phyloP scores from a whole-genome alignment of 2,329 filamentous ascomycete species.

The Paraconiothyrium brasiliense region DNA sequence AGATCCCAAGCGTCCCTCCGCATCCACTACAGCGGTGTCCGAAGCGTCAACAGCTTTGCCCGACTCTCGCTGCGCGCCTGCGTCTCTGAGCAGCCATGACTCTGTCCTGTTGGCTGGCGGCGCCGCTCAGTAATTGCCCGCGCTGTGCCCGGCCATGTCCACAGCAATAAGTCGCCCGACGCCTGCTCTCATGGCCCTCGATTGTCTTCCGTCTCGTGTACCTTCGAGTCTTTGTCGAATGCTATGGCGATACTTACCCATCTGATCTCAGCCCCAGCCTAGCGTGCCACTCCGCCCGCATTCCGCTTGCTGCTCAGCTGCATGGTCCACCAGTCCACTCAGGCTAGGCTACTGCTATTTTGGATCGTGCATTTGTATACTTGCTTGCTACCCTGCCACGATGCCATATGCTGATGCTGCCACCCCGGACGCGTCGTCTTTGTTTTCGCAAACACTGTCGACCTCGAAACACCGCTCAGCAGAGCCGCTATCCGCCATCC shows the following conservation, averaged over 20 bases:
- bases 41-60: slow-evolving; percentile 9
- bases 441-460: slow-evolving; percentile 4
- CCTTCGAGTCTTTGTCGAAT: background rate
- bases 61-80: slow-evolving; percentile 10
- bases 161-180: slow-evolving; percentile 11
- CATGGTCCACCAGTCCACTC: slow-evolving; percentile 9
- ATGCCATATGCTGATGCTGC: slow-evolving; percentile 27
- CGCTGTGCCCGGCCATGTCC: slow-evolving; percentile 12
- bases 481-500: slow-evolving; percentile 30
- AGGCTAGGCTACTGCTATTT: slow-evolving; percentile 17
- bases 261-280: slow-evolving; percentile 16
- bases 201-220: slow-evolving; percentile 6
- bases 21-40: slow-evolving; percentile 10
- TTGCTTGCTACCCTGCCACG: slow-evolving; percentile 22
- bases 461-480: slow-evolving; percentile 4
- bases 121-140: slow-evolving; percentile 1
- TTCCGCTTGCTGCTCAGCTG: slow-evolving; percentile 14
- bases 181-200: slow-evolving; percentile 1
- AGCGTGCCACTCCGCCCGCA: slow-evolving; percentile 13
- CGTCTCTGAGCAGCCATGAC: slow-evolving; percentile 10
- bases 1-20: slow-evolving; percentile 8
- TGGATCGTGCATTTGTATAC: slow-evolving; percentile 25
- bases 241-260: background rate
- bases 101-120: slow-evolving; percentile 6
- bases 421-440: slow-evolving; percentile 25